These are phyloP conservation scores for Exserohilum rostratum DNA, from an alignment of 2,329 filamentous ascomycete genomes.

Conservation along the genomic window DNA sequence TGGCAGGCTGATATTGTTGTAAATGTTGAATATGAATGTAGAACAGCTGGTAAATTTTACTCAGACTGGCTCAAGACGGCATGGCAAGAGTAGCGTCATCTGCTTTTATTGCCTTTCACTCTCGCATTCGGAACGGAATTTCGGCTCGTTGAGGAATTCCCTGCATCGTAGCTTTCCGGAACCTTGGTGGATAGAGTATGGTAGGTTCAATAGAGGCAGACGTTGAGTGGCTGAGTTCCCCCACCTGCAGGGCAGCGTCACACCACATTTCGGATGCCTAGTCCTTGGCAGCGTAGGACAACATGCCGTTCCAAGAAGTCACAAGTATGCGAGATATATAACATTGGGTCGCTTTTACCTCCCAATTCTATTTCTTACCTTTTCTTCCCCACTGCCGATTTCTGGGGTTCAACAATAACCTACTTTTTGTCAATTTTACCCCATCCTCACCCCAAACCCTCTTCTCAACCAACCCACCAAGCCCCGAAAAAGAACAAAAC, in stretches of 20 bases:
- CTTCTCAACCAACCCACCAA: background rate
- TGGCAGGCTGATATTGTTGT: background rate
- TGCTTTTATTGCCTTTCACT: no score
- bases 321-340: slow-evolving; percentile 10
- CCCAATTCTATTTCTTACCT: background rate
- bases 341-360: background rate
- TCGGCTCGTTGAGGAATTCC: no score
- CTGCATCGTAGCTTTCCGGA: no score
- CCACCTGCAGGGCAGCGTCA: slow-evolving; percentile 16
- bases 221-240: slow-evolving; percentile 11
- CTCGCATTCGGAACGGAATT: no score
- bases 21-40: background rate
- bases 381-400: no score
- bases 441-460: background rate
- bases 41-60: no score
- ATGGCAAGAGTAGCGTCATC: no score
- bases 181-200: background rate
- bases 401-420: no score
- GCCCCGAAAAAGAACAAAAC: background rate
- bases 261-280: slow-evolving; percentile 27
- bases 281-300: slow-evolving; percentile 20
- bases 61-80: no score
- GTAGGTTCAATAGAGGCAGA: slow-evolving; percentile 1
- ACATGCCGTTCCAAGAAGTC: slow-evolving; percentile 1
- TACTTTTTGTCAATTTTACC: no score